These are phyloP conservation scores for Rhizomucor pusillus DNA, from an alignment of 371 early-diverging fungal genomes.

Conservation along the genomic window DNA sequence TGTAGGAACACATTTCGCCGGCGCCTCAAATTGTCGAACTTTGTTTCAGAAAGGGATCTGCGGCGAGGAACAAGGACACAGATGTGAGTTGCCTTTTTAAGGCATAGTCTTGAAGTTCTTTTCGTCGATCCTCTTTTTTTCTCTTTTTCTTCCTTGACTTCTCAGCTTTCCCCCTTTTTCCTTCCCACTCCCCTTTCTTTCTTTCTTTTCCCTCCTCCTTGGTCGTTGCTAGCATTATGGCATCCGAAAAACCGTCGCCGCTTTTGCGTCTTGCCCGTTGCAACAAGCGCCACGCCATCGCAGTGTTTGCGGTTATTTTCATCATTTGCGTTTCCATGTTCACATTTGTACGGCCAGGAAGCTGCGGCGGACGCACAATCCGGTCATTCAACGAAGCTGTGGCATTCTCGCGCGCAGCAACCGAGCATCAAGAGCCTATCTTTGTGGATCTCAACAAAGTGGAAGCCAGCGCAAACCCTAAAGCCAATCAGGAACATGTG, in stretches of 20 bases:
- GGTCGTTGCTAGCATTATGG: constrained; percentile 4
- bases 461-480: constrained; percentile 19
- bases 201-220: too few relatives aligned
- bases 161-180: too few relatives aligned
- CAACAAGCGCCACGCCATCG: constrained; percentile 25
- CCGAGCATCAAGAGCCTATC: neutral
- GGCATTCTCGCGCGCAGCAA: constrained; percentile 16
- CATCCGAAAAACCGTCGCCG: constrained; percentile 12
- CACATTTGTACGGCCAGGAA: constrained; percentile 22
- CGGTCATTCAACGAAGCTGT: constrained; percentile 29
- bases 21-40: too few relatives aligned
- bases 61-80: too few relatives aligned
- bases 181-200: too few relatives aligned
- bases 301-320: constrained; percentile 21
- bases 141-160: too few relatives aligned
- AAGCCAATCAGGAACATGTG: constrained; percentile 31
- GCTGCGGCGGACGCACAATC: constrained; percentile 21
- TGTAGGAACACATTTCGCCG: too few relatives aligned
- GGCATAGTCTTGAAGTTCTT: too few relatives aligned
- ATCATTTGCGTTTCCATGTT: constrained; percentile 27
- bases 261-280: constrained; percentile 22
- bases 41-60: too few relatives aligned
- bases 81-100: too few relatives aligned
- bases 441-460: constrained; percentile 18
- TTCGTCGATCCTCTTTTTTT: too few relatives aligned